A percentile compares a stretch with the other conserved stretches of the same genome.
Evolutionary conservation across 352 stramenopile genomes (phyloP).

Genomic region (Phytophthora pistaciae): DNA sequence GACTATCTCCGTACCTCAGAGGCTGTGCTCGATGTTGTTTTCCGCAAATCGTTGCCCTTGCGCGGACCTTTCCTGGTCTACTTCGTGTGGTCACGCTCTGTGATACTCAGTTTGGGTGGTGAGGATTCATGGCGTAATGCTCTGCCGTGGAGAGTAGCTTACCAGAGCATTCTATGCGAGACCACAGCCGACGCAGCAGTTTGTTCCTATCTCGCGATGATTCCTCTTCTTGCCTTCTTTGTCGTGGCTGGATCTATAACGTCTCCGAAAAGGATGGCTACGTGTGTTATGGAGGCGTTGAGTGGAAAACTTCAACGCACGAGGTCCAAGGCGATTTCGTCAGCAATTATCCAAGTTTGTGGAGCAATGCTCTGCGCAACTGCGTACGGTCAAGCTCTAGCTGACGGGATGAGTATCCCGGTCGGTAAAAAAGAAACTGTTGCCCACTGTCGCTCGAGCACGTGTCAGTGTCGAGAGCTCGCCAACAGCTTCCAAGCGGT

Average conservation of each 20-base stretch:
- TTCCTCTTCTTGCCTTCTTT: constrained; percentile 54
- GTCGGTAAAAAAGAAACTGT: constrained; percentile 8
- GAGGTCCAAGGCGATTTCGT: constrained; percentile 32
- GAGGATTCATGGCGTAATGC: constrained; percentile 54
- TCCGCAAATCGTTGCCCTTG: constrained; percentile 26
- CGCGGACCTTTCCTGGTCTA: constrained; percentile 51
- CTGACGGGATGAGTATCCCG: constrained; percentile 6
- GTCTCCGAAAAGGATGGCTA: constrained; percentile 46
- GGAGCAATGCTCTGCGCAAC: constrained; percentile 50
- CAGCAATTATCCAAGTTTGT: constrained; percentile 41
- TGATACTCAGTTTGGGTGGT: constrained; percentile 36
- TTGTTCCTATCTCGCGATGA: constrained; percentile 47
- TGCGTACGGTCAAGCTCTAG: constrained; percentile 30
- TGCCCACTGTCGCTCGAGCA: constrained; percentile 7
- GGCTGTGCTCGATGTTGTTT: constrained; percentile 34
- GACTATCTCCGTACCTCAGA: constrained; percentile 33
- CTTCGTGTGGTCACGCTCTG: constrained; percentile 58
- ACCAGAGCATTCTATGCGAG: constrained; percentile 45
- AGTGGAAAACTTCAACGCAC: constrained; percentile 40
- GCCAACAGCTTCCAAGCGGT: constrained; percentile 18
- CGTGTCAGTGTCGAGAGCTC: constrained; percentile 36
- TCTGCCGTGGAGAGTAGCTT: constrained; percentile 49
- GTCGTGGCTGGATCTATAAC: constrained; percentile 41
- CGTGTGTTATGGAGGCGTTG: constrained; percentile 55
- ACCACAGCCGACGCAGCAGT: constrained; percentile 28